Conservation (phyloP, 2,329 filamentous ascomycete genomes). For the Akanthomyces lecanii region DNA sequence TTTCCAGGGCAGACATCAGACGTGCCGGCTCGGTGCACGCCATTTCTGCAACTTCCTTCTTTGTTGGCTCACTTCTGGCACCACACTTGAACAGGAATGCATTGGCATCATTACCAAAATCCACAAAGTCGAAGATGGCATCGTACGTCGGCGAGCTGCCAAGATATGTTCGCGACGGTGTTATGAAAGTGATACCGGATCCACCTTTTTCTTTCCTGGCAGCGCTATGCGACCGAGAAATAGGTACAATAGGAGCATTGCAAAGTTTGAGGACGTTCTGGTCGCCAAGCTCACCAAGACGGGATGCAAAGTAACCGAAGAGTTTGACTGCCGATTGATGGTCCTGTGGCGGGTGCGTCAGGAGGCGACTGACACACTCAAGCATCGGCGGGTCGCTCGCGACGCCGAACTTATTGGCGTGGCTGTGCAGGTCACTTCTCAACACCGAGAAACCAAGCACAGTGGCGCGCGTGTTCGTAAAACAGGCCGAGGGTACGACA, state of each 20-base stretch:
- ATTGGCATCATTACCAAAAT: conserved; percentile 86
- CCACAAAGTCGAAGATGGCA: conserved; percentile 94
- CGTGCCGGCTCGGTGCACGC: conserved; percentile 80
- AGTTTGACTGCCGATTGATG: conserved; percentile 62
- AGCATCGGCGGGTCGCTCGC: conserved; percentile 73
- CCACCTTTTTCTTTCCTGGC: conserved; percentile 37
- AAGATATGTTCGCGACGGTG: conserved; percentile 74
- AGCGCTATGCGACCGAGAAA: conserved; percentile 36
- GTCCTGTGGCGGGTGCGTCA: conserved; percentile 66
- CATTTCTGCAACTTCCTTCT: conserved; percentile 75
- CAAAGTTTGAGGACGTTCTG: conserved; percentile 57
- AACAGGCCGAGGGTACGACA: conserved; percentile 72
- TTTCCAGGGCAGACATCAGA: conserved; percentile 74
- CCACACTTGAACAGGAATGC: conserved; percentile 84
- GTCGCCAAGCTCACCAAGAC: conserved; percentile 68
- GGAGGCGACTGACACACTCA: conserved; percentile 69
- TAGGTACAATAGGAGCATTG: conserved; percentile 67
- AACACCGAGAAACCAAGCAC: conserved; percentile 80
- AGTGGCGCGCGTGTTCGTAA: conserved; percentile 71
- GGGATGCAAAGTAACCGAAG: conserved; percentile 79
- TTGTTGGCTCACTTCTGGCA: conserved; percentile 86
- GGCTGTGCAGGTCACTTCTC: conserved; percentile 67
- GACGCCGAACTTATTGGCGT: conserved; percentile 84
- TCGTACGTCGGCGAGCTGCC: conserved; percentile 67
- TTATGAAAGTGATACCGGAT: conserved; percentile 39